A percentile compares a stretch with the other conserved stretches of the same genome.
Evolutionary conservation across 2,329 filamentous ascomycete genomes (phyloP).

Genomic region (Fusarium sp.): DNA sequence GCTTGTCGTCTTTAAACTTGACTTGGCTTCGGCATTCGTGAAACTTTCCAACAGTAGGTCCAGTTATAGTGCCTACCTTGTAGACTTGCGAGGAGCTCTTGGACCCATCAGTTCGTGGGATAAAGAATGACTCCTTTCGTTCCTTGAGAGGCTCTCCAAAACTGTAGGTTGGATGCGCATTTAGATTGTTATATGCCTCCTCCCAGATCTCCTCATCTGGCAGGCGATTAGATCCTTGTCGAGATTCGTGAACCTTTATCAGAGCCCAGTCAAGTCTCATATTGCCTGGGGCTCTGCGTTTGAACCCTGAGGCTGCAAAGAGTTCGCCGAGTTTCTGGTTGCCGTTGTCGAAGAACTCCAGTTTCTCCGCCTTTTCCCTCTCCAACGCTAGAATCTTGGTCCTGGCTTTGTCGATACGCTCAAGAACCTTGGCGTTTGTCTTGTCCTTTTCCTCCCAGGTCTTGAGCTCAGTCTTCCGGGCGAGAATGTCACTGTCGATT

Average conservation of each 20-base stretch:
- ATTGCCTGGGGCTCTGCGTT: neutral
- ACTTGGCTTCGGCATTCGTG: neutral
- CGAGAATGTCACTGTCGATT: neutral
- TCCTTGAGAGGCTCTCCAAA: neutral
- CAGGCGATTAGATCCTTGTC: neutral
- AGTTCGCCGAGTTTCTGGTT: neutral
- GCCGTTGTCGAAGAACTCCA: neutral
- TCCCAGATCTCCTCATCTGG: neutral
- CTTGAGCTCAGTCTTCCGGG: neutral
- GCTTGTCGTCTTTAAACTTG: neutral
- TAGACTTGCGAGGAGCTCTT: neutral
- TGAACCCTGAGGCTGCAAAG: neutral
- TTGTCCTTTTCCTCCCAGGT: neutral
- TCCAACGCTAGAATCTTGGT: too few species aligned
- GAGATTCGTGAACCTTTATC: neutral
- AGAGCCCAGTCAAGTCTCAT: neutral
- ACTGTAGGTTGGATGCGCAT: too few species aligned
- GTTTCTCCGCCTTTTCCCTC: neutral
- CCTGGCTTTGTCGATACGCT: neutral
- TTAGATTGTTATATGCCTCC: neutral
- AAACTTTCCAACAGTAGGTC: neutral
- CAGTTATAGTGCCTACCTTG: neutral
- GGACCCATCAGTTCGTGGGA: too few species aligned
- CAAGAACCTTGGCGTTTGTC: neutral
- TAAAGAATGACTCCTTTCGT: neutral